A percentile compares a stretch with the other conserved stretches of the same genome.
Evolutionary conservation across 306 rosid genomes (phyloP).

Genomic region (Hippophae rhamnoides): DNA sequence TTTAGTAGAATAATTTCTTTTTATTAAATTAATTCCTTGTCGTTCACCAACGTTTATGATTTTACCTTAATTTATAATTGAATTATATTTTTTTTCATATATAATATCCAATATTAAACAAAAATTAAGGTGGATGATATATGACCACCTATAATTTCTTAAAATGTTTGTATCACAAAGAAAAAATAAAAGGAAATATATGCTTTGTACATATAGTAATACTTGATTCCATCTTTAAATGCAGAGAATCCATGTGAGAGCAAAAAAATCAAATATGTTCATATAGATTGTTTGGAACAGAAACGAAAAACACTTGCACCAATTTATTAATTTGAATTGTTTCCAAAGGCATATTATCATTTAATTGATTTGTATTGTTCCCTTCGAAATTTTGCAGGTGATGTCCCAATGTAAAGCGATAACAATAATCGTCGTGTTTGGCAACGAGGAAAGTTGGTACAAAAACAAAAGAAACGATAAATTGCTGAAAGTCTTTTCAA

Average conservation of each 20-base stretch:
- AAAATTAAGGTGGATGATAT: too few species aligned
- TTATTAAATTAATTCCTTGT: too few species aligned
- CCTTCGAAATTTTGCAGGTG: constrained; percentile 33
- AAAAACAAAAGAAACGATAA: neutral
- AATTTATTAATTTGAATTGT: neutral
- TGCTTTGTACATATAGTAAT: neutral
- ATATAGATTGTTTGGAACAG: constrained; percentile 27
- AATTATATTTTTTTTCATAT: too few species aligned
- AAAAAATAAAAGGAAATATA: neutral
- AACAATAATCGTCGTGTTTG: constrained; percentile 50
- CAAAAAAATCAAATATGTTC: constrained; percentile 30
- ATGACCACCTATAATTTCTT: too few species aligned
- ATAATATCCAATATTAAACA: too few species aligned
- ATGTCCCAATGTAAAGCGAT: constrained; percentile 39
- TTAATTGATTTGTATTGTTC: constrained; percentile 1
- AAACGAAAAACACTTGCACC: constrained; percentile 11
- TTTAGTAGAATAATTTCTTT: too few species aligned
- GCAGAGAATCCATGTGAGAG: constrained; percentile 46
- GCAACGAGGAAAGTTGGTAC: constrained; percentile 83
- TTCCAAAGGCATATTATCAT: neutral
- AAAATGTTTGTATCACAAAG: too few species aligned
- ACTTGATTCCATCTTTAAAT: constrained; percentile 2
- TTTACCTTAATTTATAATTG: too few species aligned
- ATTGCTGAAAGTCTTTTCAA: neutral
- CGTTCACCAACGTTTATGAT: too few species aligned